These are phyloP conservation scores for Mycena belliarum DNA, from an alignment of 768 basidiomycete genomes.

Conservation along the genomic window DNA sequence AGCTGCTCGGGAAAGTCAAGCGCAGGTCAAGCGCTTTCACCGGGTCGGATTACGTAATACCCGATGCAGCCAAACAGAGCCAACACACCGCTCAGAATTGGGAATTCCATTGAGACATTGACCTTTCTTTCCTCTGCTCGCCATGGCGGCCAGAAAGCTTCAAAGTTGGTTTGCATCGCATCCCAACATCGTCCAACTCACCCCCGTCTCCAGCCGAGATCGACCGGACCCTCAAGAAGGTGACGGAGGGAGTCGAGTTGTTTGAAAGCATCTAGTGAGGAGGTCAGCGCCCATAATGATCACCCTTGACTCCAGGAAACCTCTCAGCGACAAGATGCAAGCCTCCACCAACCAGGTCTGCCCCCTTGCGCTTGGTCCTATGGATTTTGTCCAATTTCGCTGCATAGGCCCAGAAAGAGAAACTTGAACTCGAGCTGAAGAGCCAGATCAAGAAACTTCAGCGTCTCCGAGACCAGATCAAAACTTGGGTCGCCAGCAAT, in stretches of 20 bases:
- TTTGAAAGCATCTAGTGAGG: constrained; percentile 82
- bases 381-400: not conserved
- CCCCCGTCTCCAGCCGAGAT: constrained; percentile 76
- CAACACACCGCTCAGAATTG: not conserved
- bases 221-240: constrained; percentile 97
- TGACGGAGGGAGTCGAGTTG: constrained; percentile 91
- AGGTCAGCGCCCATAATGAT: too few relatives aligned
- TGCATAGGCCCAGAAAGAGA: constrained; percentile 90
- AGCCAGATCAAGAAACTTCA: constrained; percentile 98
- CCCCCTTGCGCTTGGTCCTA: not conserved
- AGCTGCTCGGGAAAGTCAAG: not conserved
- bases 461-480: constrained; percentile 82
- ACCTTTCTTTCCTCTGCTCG: constrained; percentile 28
- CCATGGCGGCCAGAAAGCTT: constrained; percentile 89
- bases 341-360: constrained; percentile 78
- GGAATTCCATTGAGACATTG: not conserved
- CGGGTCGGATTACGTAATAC: not conserved
- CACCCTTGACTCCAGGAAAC: too few relatives aligned
- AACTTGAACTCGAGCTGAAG: constrained; percentile 92
- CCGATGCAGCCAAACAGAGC: constrained; percentile 6
- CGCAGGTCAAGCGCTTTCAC: not conserved
- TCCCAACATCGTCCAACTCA: not conserved
- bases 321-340: constrained; percentile 83
- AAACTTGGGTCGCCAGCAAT: constrained; percentile 95
- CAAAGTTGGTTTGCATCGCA: constrained; percentile 57